phyloP scores from a whole-genome alignment of 1,284 basidiomycete species.

The Ganoderma lingzhi region DNA sequence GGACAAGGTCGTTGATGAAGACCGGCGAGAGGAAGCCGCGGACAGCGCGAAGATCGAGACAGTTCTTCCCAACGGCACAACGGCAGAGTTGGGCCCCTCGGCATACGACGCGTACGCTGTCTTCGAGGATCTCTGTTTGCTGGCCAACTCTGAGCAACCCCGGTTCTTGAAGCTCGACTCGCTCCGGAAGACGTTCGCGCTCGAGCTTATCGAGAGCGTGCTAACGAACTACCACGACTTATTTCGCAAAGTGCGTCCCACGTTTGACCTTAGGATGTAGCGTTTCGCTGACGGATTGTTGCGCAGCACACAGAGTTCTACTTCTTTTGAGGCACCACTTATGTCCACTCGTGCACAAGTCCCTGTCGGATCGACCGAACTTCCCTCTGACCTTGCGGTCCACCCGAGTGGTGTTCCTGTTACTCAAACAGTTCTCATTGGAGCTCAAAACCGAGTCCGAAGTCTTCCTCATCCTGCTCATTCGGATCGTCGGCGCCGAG shows the following conservation, averaged over 20 bases:
- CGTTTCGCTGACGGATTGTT: not conserved
- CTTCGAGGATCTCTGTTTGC: slow-evolving; percentile 89
- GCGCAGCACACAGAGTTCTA: slow-evolving; percentile 82
- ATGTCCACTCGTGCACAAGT: slow-evolving; percentile 89
- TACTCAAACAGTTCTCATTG: slow-evolving; percentile 90
- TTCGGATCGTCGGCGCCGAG: slow-evolving; percentile 82
- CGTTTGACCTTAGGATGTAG: not conserved
- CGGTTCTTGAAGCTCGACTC: slow-evolving; percentile 86
- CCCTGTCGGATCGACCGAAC: slow-evolving; percentile 82
- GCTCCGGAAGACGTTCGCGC: slow-evolving; percentile 92
- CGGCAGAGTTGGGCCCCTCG: slow-evolving; percentile 75
- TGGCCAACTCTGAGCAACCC: slow-evolving; percentile 86
- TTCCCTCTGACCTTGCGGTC: slow-evolving; percentile 93
- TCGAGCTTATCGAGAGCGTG: slow-evolving; percentile 97
- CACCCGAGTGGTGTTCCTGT: slow-evolving; percentile 91
- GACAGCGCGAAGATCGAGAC: slow-evolving; percentile 51
- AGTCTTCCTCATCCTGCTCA: slow-evolving; percentile 85
- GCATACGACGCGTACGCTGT: slow-evolving; percentile 89
- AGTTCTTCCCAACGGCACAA: slow-evolving; percentile 69
- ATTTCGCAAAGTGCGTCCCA: slow-evolving; percentile 75
- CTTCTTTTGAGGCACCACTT: slow-evolving; percentile 88
- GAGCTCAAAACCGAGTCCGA: slow-evolving; percentile 86
- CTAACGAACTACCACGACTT: slow-evolving; percentile 93
- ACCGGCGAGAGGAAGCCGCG: slow-evolving; percentile 54
- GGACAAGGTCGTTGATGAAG: slow-evolving; percentile 91